Percentiles rank a stretch among this genome's conserved stretches.
phyloP scores from a whole-genome alignment of 495 filamentous ascomycete genomes.

The Viridothelium virens region DNA sequence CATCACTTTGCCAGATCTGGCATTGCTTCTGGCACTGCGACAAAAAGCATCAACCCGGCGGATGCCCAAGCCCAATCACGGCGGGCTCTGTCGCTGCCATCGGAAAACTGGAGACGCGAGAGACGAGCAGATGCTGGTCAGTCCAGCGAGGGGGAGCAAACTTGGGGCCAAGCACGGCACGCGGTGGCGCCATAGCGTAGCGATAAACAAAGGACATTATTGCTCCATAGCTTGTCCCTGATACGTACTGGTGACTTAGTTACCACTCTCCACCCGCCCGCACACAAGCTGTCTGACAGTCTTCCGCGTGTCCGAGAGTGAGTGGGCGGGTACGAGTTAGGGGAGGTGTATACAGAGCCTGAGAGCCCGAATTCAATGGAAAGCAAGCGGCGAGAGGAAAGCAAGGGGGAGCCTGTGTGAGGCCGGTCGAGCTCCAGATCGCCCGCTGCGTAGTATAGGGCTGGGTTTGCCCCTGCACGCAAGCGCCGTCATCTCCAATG shows the following conservation, averaged over 20 bases:
- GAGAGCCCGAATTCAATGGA: background rate
- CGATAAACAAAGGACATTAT: conserved; percentile 11
- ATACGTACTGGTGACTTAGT: too few relatives aligned
- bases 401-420: background rate
- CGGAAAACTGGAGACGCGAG: conserved; percentile 8
- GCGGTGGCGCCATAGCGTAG: conserved; percentile 5
- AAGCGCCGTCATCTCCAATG: conserved; percentile 9
- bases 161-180: conserved; percentile 11
- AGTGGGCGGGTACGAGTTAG: background rate
- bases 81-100: background rate
- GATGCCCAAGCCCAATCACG: conserved; percentile 2
- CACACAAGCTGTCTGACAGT: background rate
- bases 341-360: background rate
- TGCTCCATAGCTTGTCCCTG: background rate
- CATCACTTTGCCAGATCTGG: background rate
- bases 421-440: background rate
- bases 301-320: conserved; percentile 7
- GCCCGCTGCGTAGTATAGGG: background rate
- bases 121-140: conserved; percentile 10
- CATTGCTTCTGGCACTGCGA: conserved; percentile 5
- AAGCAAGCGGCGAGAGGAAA: background rate
- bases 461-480: background rate
- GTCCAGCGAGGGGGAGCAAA: conserved; percentile 9
- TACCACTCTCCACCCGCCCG: background rate
- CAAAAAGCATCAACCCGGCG: conserved; percentile 7